These are phyloP conservation scores for Gossypium stocksii DNA, from an alignment of 345 rosid species.

Conservation along the genomic window DNA sequence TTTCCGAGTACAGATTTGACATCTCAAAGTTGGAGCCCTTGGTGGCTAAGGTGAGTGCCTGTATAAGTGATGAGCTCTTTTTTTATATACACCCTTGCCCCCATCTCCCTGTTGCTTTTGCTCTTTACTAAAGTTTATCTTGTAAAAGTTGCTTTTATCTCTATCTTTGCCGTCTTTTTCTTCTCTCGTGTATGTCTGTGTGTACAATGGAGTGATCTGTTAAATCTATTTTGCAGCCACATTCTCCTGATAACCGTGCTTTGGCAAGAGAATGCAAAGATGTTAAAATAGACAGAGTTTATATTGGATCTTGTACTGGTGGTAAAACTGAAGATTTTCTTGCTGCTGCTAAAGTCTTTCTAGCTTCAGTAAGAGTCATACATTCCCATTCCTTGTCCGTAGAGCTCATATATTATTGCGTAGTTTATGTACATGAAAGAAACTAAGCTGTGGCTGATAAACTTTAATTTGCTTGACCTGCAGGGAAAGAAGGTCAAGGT, in stretches of 20 bases:
- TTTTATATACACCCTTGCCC: neutral
- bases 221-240: conserved; percentile 58
- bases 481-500: conserved; percentile 92
- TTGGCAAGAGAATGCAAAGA: conserved; percentile 98
- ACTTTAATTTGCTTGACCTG: conserved; percentile 17
- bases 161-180: neutral
- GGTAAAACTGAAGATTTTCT: conserved; percentile 93
- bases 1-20: conserved; percentile 79
- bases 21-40: conserved; percentile 85
- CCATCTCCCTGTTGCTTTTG: neutral
- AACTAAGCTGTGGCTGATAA: neutral
- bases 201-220: conserved; percentile 12
- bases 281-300: conserved; percentile 96
- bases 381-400: neutral
- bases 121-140: neutral
- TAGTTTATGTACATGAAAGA: neutral
- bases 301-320: conserved; percentile 99
- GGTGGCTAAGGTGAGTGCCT: conserved; percentile 80
- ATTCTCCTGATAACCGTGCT: conserved; percentile 97
- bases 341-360: conserved; percentile 88
- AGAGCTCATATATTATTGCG: neutral
- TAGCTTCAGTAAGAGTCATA: conserved; percentile 60
- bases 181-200: neutral
- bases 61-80: neutral
- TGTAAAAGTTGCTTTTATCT: neutral